These are phyloP conservation scores for Penicillium occitanis DNA, from an alignment of 2,329 filamentous ascomycete species.

Conservation along the genomic window DNA sequence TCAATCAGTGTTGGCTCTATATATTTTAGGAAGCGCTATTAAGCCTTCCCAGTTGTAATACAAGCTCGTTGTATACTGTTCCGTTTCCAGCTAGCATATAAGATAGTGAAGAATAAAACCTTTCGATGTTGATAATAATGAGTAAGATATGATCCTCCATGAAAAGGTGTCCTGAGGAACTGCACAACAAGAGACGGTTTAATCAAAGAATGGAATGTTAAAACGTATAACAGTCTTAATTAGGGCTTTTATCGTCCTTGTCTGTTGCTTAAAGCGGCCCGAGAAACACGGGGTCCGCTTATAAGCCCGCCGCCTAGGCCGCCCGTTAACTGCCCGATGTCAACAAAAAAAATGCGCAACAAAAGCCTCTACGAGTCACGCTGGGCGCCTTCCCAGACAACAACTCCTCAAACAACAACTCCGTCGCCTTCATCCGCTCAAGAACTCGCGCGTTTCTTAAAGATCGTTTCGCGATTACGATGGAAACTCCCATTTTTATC, in stretches of 20 bases:
- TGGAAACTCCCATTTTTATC: slow-evolving; percentile 65
- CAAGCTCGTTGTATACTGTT: neutral
- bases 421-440: slow-evolving; percentile 30
- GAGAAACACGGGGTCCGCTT: neutral
- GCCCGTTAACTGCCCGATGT: neutral
- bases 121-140: neutral
- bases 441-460: slow-evolving; percentile 59
- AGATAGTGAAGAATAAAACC: neutral
- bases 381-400: slow-evolving; percentile 10
- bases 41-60: neutral
- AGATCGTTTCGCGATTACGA: slow-evolving; percentile 60
- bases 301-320: neutral
- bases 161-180: neutral
- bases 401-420: neutral
- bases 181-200: neutral
- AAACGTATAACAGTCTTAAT: neutral
- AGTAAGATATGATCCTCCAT: neutral
- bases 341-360: slow-evolving; percentile 7
- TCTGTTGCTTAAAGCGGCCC: neutral
- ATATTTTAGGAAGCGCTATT: neutral
- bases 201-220: neutral
- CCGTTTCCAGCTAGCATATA: neutral
- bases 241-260: neutral
- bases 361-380: slow-evolving; percentile 15
- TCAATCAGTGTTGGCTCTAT: neutral